Evolutionary conservation across 306 rosid species (phyloP).

Genomic region (Gynostemma pentaphyllum): DNA sequence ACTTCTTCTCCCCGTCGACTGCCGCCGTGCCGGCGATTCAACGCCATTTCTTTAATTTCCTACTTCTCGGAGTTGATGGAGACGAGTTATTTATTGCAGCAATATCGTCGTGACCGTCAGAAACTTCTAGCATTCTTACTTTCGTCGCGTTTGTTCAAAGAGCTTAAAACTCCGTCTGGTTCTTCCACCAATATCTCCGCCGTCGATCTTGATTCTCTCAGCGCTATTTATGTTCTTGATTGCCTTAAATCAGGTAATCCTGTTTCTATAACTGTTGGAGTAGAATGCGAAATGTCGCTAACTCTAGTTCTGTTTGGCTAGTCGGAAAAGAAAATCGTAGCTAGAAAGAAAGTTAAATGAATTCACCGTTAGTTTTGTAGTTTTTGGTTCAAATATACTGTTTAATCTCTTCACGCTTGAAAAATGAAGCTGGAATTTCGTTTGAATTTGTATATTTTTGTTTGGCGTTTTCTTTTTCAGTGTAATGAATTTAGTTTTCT

Average conservation of each 20-base stretch:
- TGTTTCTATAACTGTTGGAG: not conserved
- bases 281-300: not conserved
- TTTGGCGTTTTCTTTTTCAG: not conserved
- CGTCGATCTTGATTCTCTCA: conserved; percentile 32
- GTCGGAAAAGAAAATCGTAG: too few species aligned
- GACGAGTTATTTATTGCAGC: conserved; percentile 17
- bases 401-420: not conserved
- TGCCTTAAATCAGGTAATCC: conserved; percentile 31
- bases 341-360: not conserved
- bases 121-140: conserved; percentile 31
- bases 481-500: not conserved
- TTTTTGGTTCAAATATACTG: not conserved
- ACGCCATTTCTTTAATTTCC: too few species aligned
- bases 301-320: conserved; percentile 7
- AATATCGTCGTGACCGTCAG: conserved; percentile 39
- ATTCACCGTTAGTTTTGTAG: not conserved
- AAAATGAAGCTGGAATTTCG: not conserved
- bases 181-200: conserved; percentile 9
- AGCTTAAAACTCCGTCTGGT: conserved; percentile 28
- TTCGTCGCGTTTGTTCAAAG: conserved; percentile 29
- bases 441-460: not conserved
- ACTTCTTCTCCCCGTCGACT: not conserved
- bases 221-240: conserved; percentile 35
- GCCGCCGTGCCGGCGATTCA: not conserved
- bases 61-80: conserved; percentile 12